These are phyloP conservation scores for Eucalyptus erythrocorys DNA, from an alignment of 345 rosid species.

Conservation along the genomic window DNA sequence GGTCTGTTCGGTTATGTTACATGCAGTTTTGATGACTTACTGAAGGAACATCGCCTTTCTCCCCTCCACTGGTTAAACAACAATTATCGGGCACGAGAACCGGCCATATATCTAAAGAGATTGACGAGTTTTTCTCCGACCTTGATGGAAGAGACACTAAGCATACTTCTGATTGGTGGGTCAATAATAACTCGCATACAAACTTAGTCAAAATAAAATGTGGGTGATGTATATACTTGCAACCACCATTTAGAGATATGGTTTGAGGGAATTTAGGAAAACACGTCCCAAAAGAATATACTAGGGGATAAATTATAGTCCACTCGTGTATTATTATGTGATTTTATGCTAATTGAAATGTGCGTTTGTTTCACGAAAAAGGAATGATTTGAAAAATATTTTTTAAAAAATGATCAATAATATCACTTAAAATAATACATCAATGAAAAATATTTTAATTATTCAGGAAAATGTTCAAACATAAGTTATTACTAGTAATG, in stretches of 20 bases:
- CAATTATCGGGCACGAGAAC: background rate
- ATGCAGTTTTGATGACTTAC: background rate
- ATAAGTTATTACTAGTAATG: too few species aligned
- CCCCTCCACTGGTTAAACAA: background rate
- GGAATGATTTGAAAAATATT: too few species aligned
- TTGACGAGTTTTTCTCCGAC: background rate
- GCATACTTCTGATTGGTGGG: background rate
- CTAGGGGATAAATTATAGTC: background rate
- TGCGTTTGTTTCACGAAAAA: too few species aligned
- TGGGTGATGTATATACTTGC: background rate
- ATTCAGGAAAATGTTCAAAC: too few species aligned
- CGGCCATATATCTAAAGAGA: background rate
- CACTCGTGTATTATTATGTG: background rate
- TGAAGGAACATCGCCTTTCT: background rate
- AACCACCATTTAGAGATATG: background rate
- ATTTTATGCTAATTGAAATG: background rate
- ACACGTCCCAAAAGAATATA: background rate
- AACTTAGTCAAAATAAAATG: background rate
- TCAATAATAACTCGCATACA: background rate
- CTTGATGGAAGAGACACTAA: background rate
- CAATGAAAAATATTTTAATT: too few species aligned
- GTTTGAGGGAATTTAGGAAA: background rate
- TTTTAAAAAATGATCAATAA: too few species aligned
- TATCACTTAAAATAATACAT: too few species aligned
- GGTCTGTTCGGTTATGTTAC: background rate